phyloP scores from a whole-genome alignment of 352 stramenopile species.

The Phytophthora pistaciae region DNA sequence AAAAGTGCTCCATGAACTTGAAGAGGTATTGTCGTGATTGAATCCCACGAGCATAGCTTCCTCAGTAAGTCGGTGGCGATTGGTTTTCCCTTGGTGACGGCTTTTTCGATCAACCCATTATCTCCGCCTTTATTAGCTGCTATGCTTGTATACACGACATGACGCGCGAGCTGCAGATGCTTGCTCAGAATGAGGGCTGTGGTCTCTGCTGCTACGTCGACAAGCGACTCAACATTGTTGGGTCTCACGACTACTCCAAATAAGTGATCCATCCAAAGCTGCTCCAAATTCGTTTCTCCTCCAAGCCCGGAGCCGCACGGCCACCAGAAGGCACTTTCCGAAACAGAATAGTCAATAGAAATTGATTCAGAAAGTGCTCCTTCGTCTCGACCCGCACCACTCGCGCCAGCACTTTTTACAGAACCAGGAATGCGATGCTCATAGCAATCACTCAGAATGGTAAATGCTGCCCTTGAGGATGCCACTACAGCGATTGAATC shows the following conservation, averaged over 20 bases:
- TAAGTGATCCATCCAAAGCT: constrained; percentile 79
- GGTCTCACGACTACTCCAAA: constrained; percentile 74
- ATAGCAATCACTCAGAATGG: constrained; percentile 83
- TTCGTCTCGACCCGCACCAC: constrained; percentile 51
- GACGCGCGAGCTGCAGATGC: constrained; percentile 80
- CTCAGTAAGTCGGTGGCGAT: constrained; percentile 72
- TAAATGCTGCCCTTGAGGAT: constrained; percentile 66
- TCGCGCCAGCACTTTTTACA: constrained; percentile 16
- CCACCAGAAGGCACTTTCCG: constrained; percentile 86
- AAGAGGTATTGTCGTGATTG: constrained; percentile 79
- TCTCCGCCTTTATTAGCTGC: constrained; percentile 26
- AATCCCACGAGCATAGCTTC: constrained; percentile 65
- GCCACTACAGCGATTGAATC: constrained; percentile 58
- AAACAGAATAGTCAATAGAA: constrained; percentile 78
- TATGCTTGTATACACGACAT: constrained; percentile 66
- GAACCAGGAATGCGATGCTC: constrained; percentile 55
- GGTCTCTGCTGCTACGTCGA: constrained; percentile 81
- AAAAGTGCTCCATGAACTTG: constrained; percentile 84
- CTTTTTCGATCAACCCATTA: constrained; percentile 28
- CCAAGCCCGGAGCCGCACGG: constrained; percentile 50
- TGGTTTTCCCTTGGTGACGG: constrained; percentile 54
- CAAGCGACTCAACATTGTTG: constrained; percentile 63
- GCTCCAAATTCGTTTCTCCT: constrained; percentile 36
- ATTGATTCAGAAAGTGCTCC: constrained; percentile 77
- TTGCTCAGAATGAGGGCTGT: constrained; percentile 82